Base-by-base conservation (phyloP, 2,329 filamentous ascomycete species). In the Trichothecium roseum region DNA sequence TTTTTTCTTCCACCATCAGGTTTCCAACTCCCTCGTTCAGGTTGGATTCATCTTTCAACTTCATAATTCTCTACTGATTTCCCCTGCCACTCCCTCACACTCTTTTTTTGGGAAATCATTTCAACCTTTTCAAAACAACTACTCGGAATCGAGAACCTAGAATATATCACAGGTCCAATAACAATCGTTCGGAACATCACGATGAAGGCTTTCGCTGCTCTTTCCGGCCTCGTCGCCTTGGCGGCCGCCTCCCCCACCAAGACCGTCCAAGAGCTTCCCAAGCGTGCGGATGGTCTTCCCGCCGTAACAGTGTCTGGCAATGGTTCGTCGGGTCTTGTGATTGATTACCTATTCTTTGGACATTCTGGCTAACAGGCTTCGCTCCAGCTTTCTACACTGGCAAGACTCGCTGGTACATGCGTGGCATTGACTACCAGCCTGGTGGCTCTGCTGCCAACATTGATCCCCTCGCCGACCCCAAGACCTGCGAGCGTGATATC, bases 401-500 rank as follows among this genome's bases (percentile, higher is more conserved):
- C 42, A 57, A 60, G 37, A 52, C 62, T 7, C 69, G 73, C 40
- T 78, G 77, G 61, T 76, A 74, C 46, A 49, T 78, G 39, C 70
- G 72, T 18, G 73, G 73, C 42, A 66, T 77, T 32, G 73, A 75
- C 57, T 78, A 77, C 57, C 72, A 77, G 54, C 73, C 73, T n/a
- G 73, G 72, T 41, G 73, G 72, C 43, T 69, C 71, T 18, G 67
- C 71, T 3, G 57, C 56, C 41, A 64, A 66, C 46, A 35, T 47
- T n/a, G 87, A 94, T 54, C 86, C 87, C 41, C 79, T 94, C 36
- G 78, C 84, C 42, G 79, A 93, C 49, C 53, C 65, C 17, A 59
- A 59, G 4, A 62, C 69, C 51, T 94, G 88, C 74, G 71, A 74
- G 57, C 81, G 87, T 45, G 86, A 94, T 53, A 81, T 94, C 48